These are phyloP conservation scores for Fusarium nygamai DNA, from an alignment of 2,329 filamentous ascomycete genomes.

Conservation along the genomic window DNA sequence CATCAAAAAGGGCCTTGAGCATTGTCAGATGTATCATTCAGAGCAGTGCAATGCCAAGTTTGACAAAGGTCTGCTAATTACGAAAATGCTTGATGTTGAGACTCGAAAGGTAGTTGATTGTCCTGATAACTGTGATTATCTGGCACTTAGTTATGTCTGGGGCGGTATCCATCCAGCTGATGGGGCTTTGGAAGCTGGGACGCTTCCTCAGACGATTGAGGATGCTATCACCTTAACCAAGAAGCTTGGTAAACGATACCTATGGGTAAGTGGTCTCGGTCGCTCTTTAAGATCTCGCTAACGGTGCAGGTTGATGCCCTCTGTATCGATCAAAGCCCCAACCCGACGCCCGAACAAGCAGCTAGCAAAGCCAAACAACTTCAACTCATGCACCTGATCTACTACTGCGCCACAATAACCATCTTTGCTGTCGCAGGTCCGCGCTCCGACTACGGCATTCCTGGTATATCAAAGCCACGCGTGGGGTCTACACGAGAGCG, in stretches of 20 bases:
- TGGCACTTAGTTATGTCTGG: not conserved
- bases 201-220: not conserved
- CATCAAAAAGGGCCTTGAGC: not conserved
- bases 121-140: not conserved
- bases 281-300: accelerated
- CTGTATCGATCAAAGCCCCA: not conserved
- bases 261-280: not conserved
- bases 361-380: not conserved
- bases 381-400: not conserved
- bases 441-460: not conserved
- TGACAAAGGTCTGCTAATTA: not conserved
- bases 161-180: not conserved
- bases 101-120: not conserved
- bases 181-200: not conserved
- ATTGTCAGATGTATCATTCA: not conserved
- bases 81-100: not conserved
- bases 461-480: not conserved
- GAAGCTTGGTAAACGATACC: not conserved
- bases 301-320: not conserved
- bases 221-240: not conserved
- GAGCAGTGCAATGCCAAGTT: not conserved
- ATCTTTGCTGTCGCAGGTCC: not conserved
- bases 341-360: not conserved
- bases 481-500: not conserved
- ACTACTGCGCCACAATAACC: not conserved